Conservation (phyloP, 371 early-diverging fungal species). For the Rhizopus stolonifer region DNA sequence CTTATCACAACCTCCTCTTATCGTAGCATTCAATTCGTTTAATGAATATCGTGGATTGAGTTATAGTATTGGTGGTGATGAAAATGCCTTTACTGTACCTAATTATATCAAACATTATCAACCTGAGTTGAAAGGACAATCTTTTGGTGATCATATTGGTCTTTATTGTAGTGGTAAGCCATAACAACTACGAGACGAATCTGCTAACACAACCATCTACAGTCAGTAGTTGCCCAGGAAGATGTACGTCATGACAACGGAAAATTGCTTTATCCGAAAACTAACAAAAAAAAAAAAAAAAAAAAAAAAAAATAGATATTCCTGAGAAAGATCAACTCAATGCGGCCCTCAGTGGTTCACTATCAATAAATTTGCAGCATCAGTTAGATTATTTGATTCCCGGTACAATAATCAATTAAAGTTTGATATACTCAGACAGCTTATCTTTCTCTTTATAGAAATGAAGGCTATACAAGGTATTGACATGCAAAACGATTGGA, state of each 20-base stretch:
- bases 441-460: slow-evolving; percentile 7
- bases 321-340: slow-evolving; percentile 36
- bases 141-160: slow-evolving; percentile 33
- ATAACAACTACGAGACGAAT: neutral
- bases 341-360: slow-evolving; percentile 40
- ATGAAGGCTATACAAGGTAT: slow-evolving; percentile 18
- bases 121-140: slow-evolving; percentile 30
- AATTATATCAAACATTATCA: slow-evolving; percentile 44
- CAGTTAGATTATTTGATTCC: slow-evolving; percentile 38
- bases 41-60: slow-evolving; percentile 46
- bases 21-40: slow-evolving; percentile 8
- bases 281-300: neutral
- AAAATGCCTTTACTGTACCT: slow-evolving; percentile 36
- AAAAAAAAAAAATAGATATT: slow-evolving; percentile 13
- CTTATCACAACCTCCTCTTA: neutral
- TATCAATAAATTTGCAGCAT: slow-evolving; percentile 33
- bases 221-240: neutral
- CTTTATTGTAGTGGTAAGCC: slow-evolving; percentile 27
- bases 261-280: neutral
- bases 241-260: neutral
- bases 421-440: neutral
- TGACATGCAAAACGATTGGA: slow-evolving; percentile 39
- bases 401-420: slow-evolving; percentile 18
- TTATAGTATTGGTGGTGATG: slow-evolving; percentile 47
- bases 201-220: neutral